Conservation (phyloP, 2,329 filamentous ascomycete genomes). For the Colletotrichum brevisporum region DNA sequence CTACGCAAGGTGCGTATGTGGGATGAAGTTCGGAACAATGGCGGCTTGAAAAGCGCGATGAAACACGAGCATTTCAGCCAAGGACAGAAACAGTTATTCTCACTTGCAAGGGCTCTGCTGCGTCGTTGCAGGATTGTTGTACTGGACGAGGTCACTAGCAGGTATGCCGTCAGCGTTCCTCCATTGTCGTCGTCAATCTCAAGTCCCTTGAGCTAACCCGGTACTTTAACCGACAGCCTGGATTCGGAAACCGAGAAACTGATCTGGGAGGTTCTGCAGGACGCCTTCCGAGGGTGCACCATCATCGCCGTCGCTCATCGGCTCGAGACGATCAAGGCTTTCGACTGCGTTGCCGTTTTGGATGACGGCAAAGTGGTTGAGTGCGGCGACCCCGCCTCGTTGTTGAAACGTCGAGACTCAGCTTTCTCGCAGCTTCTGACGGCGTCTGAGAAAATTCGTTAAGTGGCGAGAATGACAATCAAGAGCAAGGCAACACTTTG, state of each 20-base stretch:
- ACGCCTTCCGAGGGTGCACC: conserved; percentile 46
- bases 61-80: neutral
- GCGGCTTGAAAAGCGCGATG: neutral
- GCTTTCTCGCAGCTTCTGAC: neutral
- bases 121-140: neutral
- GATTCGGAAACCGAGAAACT: conserved; percentile 47
- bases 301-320: conserved; percentile 49
- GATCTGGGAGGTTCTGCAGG: conserved; percentile 46
- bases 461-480: no score
- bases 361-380: conserved; percentile 56
- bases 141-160: neutral
- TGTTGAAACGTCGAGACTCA: neutral
- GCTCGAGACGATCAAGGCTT: conserved; percentile 47
- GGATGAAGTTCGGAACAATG: neutral
- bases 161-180: neutral
- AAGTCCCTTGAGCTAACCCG: neutral
- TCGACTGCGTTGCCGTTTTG: conserved; percentile 48
- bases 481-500: no score
- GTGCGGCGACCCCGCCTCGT: conserved; percentile 66
- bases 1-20: neutral
- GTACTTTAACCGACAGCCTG: conserved; percentile 65
- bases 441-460: neutral
- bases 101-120: neutral
- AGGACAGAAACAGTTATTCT: neutral
- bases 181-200: no score